Evolutionary conservation across 345 rosid species (phyloP).

Genomic region (Jatropha curcas): DNA sequence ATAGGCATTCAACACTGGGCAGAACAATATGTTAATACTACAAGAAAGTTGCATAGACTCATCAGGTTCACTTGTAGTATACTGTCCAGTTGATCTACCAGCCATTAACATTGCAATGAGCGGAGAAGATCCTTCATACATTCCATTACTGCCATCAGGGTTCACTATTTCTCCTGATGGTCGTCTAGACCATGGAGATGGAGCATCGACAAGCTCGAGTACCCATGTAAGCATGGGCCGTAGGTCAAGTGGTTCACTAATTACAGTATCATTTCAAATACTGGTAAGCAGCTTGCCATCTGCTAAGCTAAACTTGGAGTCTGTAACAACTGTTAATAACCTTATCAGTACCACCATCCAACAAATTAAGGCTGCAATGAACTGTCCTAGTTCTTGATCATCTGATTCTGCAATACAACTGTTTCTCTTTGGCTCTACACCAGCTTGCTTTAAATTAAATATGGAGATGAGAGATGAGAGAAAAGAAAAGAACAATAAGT

Average conservation of each 20-base stretch:
- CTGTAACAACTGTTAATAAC: slow-evolving; percentile 88
- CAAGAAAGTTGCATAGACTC: slow-evolving; percentile 94
- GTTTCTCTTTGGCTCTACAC: slow-evolving; percentile 34
- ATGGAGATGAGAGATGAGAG: slow-evolving; percentile 39
- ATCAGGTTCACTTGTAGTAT: slow-evolving; percentile 78
- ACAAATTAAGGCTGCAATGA: slow-evolving; percentile 89
- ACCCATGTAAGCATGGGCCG: slow-evolving; percentile 30
- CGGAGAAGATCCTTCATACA: slow-evolving; percentile 87
- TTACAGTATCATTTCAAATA: slow-evolving; percentile 93
- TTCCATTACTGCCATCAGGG: slow-evolving; percentile 93
- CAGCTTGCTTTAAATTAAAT: slow-evolving; percentile 52
- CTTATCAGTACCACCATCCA: slow-evolving; percentile 83
- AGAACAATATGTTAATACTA: slow-evolving; percentile 87
- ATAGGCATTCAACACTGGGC: slow-evolving; percentile 77
- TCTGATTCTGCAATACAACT: slow-evolving; percentile 42
- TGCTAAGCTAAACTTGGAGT: slow-evolving; percentile 87
- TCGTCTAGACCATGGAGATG: slow-evolving; percentile 43
- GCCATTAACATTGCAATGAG: slow-evolving; percentile 88
- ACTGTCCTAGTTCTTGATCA: slow-evolving; percentile 57
- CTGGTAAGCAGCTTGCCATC: slow-evolving; percentile 85
- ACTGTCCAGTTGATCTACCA: slow-evolving; percentile 83
- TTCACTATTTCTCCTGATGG: slow-evolving; percentile 81
- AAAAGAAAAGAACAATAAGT: too few relatives aligned
- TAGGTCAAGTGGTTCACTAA: slow-evolving; percentile 62
- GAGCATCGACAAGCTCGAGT: slow-evolving; percentile 71